These are phyloP conservation scores for Backusella luteola DNA, from an alignment of 192 early-diverging fungal species.

Conservation along the genomic window DNA sequence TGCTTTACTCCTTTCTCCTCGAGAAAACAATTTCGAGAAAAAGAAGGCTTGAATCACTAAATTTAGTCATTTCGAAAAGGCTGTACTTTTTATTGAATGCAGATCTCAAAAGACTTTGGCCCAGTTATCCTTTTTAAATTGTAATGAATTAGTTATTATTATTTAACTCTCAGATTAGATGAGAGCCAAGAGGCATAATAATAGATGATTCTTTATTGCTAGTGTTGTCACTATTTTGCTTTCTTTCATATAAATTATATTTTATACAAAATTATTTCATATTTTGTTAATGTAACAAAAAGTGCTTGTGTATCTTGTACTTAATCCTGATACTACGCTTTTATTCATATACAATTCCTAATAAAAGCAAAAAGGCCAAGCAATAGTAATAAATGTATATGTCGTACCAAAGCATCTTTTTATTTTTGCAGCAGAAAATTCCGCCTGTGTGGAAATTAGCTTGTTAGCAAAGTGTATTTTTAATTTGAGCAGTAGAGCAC, in stretches of 20 bases:
- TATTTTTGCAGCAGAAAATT: slow-evolving; percentile 2
- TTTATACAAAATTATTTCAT: background rate
- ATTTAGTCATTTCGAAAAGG: background rate
- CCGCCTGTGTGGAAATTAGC: background rate
- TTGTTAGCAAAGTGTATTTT: background rate
- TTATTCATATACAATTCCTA: background rate
- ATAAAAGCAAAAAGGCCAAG: slow-evolving; percentile 7
- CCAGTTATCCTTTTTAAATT: background rate
- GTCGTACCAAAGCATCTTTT: background rate
- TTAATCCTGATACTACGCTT: background rate
- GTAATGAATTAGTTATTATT: background rate
- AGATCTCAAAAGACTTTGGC: background rate
- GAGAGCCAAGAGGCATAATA: background rate
- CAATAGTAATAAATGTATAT: background rate
- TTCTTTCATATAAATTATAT: background rate
- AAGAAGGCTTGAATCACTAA: background rate
- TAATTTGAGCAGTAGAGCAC: slow-evolving; percentile 10
- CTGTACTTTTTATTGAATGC: background rate
- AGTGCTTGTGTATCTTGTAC: background rate
- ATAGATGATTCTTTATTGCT: background rate
- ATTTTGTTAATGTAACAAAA: background rate
- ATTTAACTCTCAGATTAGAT: slow-evolving; percentile 1
- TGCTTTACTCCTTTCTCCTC: background rate
- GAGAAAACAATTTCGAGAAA: background rate
- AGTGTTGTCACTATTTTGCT: background rate